Evolutionary conservation across 192 early-diverging fungal species (phyloP), one percentile per base, ranked within the genome.

Genomic region (Lobulomyces angularis): DNA sequence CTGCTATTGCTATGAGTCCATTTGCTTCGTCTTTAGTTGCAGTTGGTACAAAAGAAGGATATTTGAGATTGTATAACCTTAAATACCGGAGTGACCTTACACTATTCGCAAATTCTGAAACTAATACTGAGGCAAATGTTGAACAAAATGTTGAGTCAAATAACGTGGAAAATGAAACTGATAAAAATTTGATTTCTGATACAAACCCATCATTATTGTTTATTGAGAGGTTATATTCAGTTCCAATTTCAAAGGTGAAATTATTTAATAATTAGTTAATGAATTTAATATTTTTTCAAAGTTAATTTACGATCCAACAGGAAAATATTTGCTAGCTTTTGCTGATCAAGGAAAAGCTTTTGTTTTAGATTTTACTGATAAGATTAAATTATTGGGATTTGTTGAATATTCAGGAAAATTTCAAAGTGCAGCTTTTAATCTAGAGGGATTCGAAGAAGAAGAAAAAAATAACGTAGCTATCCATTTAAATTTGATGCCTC

Each of bases 281-380:
- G 27, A 27, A n/a, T 18, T 8, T 17, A 23, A 25, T 3, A n/a
- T 8, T 16, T 5, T 35, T 36, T 1, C n/a, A 35, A 31, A 67
- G 55, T 31, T 72, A 2, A 9, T 41, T 6, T 58, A 67, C 26
- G 69, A 72, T 38, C 53, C 59, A 1, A 53, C 52, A 3, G 64
- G 64, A 6, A 39, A 51, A 23, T 67, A 45, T 27, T 37, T 72
- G 21, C 41, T 50, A 11, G 38, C 51, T 5, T 36, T 26, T 18
- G 39, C 58, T 8, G 25, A 33, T 8, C 43, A 55, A 32, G 25
- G 39, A n/a, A 24, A 27, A 11, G 29, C 56, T 8, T 48, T 36
- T 37, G 36, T 64, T 0, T 46, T 55, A 18, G 59, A 59, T 25
- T 12, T 64, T 1, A 44, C 45, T 28, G n/a, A 41, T 0, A 46